These are phyloP conservation scores for Colletotrichum plurivorum DNA, from an alignment of 2,329 filamentous ascomycete species.

Conservation along the genomic window DNA sequence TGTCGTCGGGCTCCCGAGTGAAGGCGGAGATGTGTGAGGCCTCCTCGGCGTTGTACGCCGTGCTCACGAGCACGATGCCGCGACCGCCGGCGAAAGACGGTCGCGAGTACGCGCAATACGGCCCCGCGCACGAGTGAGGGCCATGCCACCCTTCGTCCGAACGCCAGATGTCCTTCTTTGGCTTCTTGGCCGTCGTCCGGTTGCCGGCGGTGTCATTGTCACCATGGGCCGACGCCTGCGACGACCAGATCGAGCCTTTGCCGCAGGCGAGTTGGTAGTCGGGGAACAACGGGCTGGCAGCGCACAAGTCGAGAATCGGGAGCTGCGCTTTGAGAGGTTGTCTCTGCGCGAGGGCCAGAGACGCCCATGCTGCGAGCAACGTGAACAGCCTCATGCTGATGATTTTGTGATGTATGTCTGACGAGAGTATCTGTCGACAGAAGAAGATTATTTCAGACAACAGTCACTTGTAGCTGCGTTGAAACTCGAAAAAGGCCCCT, in stretches of 20 bases:
- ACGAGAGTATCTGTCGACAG: background rate
- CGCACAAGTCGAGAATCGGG: conserved; percentile 18
- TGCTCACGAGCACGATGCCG: conserved; percentile 57
- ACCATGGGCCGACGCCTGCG: background rate
- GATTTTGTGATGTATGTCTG: background rate
- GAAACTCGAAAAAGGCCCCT: background rate
- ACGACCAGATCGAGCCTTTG: background rate
- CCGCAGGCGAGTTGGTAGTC: conserved; percentile 27
- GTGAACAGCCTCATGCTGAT: conserved; percentile 18
- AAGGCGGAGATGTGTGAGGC: conserved; percentile 29
- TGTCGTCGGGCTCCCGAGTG: background rate
- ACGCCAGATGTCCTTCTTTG: conserved; percentile 38
- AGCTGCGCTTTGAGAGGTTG: conserved; percentile 12
- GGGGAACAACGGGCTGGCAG: conserved; percentile 30
- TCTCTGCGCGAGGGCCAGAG: background rate
- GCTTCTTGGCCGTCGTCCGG: conserved; percentile 18
- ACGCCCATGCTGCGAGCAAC: conserved; percentile 11
- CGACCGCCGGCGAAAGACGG: conserved; percentile 51
- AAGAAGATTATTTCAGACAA: background rate
- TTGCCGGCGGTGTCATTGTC: conserved; percentile 10
- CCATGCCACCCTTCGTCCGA: conserved; percentile 39
- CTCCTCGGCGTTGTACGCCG: conserved; percentile 41
- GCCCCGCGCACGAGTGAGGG: conserved; percentile 35
- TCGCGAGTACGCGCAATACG: conserved; percentile 53
- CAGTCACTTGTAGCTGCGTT: background rate